These are phyloP conservation scores for Chaetomiaceae sp. DNA, from an alignment of 2,329 filamentous ascomycete genomes.

Conservation along the genomic window DNA sequence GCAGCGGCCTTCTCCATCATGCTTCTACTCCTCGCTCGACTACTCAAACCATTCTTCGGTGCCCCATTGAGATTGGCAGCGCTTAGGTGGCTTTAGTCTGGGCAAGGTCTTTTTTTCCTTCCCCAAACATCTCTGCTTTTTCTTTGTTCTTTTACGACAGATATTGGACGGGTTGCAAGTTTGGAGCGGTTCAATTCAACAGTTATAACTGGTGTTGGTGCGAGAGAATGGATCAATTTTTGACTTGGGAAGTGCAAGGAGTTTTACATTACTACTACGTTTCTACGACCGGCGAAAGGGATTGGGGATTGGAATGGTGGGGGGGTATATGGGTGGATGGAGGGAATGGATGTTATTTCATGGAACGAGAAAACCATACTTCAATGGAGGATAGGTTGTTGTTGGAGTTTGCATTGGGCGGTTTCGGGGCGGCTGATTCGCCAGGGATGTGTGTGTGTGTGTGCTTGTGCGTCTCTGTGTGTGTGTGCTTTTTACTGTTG, in stretches of 20 bases:
- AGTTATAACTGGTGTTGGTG: background rate
- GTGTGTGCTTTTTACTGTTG: background rate
- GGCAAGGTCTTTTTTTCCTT: background rate
- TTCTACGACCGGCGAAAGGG: conserved; percentile 12
- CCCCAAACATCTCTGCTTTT: background rate
- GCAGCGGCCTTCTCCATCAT: background rate
- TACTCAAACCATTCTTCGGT: no score
- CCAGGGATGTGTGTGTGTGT: background rate
- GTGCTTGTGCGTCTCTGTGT: background rate
- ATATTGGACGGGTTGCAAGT: no score
- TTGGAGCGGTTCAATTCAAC: background rate
- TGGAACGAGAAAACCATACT: conserved; percentile 2
- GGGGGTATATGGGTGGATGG: no score
- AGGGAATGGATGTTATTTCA: background rate
- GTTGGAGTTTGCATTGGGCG: conserved; percentile 1
- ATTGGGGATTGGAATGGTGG: background rate
- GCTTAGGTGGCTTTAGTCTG: no score
- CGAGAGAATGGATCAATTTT: background rate
- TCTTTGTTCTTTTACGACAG: background rate
- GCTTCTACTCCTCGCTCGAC: background rate
- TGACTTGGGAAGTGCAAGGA: background rate
- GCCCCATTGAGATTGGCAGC: no score
- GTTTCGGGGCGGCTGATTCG: background rate
- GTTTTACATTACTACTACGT: background rate
- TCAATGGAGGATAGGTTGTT: background rate